Evolutionary conservation across 1,139 yeast species (phyloP), one percentile per base, ranked within the genome.

Genomic region (Lipomyces yarrowii): DNA sequence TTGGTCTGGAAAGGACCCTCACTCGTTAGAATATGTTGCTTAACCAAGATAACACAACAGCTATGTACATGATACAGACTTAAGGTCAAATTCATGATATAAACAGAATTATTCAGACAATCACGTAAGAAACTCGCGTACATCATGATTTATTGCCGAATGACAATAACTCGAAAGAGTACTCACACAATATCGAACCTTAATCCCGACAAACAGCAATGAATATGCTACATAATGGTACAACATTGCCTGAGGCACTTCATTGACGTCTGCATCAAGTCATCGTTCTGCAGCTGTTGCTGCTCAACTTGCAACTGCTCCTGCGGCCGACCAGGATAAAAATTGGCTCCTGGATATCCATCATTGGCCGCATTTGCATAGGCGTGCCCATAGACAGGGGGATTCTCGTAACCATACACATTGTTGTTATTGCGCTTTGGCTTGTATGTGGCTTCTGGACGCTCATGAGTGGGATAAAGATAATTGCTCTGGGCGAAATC

Each of bases 241-340:
- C 57, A 66, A 55, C 71, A 68, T 51, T 63, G 66, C 51, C 60
- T 63, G 51, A 72, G 63, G 42, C 72, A 63, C 59, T 69, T 63
- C 51, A 64, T 71, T 53, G 75, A 67, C 54, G 70, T 57, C 59
- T 66, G 70, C 67, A 72, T 32, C n/a, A 73, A 42, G 30, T 70
- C 67, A 55, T 67, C 69, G 56, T 63, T 60, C 71, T 67, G 74
- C 70, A 70, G 75, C 64, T 69, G 76, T 66, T 69, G 71, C 64
- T 74, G 71, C 56, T 46, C 67, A 65, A 54, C 62, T 55, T 58
- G 73, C 69, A 72, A 76, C 68, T 72, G 71, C 57, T 70, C 71
- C 61, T 68, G 73, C 57, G 70, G 73, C 52, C 68, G 72, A 18
- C 64, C 67, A 57, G 69, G 71, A 39, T 67, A 65, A 13, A 18